Conservation (phyloP, 805 yeast genomes). For the Monosporozyma solicola region DNA sequence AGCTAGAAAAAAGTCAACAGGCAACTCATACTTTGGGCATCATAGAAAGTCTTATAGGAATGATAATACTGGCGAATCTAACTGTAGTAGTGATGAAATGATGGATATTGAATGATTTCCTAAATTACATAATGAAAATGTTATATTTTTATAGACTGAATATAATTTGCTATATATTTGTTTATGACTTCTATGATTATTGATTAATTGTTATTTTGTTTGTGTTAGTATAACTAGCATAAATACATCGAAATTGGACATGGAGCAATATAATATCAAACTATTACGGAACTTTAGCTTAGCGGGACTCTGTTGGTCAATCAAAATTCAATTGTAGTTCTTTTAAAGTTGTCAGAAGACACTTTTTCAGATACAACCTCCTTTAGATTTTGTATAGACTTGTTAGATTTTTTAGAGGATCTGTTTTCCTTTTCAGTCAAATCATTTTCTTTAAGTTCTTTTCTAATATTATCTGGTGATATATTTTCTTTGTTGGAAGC, state of each 20-base stretch:
- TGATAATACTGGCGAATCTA: background rate
- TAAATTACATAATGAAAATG: background rate
- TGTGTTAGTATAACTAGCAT: background rate
- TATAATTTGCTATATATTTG: background rate
- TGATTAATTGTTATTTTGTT: background rate
- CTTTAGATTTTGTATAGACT: background rate
- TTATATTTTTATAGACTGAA: background rate
- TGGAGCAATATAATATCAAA: background rate
- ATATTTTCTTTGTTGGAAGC: background rate
- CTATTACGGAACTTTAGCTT: background rate
- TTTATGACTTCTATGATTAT: background rate
- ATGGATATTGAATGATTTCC: conserved; percentile 9
- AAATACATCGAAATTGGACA: background rate
- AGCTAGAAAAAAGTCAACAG: background rate
- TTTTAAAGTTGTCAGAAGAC: background rate
- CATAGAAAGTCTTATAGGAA: background rate
- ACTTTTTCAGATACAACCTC: background rate
- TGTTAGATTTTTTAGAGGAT: background rate
- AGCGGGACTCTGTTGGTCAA: background rate
- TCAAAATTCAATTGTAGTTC: background rate
- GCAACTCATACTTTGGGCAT: background rate
- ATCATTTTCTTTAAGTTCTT: background rate
- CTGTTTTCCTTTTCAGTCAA: background rate
- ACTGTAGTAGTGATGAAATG: conserved; percentile 4
- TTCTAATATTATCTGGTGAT: background rate